Conservation (phyloP, 129 eudicot species). For the Centrapalus pauciflorus region DNA sequence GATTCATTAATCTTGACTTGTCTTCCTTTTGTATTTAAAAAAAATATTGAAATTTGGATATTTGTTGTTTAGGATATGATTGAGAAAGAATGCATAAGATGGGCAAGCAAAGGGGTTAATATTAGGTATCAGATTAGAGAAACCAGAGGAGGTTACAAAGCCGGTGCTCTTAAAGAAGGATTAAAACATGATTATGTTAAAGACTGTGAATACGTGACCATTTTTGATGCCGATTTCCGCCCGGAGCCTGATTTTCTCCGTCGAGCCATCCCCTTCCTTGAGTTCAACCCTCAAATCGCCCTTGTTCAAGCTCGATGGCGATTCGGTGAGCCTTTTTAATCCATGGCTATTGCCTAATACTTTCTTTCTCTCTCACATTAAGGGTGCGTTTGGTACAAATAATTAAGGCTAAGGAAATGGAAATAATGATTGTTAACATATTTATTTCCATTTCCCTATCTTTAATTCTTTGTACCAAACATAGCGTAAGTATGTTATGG, state of each 20-base stretch:
- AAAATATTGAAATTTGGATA: background rate
- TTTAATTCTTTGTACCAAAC: too few species aligned
- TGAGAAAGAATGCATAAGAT: constrained; percentile 88
- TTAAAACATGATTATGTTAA: constrained; percentile 77
- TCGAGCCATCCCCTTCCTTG: constrained; percentile 80
- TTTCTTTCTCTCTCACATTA: too few species aligned
- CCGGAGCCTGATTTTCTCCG: constrained; percentile 95
- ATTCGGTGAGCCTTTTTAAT: constrained; percentile 72
- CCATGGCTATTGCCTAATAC: too few species aligned
- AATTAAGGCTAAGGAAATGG: too few species aligned
- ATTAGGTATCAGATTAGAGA: constrained; percentile 89
- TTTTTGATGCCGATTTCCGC: constrained; percentile 95
- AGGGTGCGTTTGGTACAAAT: too few species aligned
- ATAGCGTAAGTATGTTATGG: too few species aligned
- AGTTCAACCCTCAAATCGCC: constrained; percentile 79
- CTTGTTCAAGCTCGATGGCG: constrained; percentile 98
- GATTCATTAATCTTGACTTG: background rate
- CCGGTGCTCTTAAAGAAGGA: constrained; percentile 99
- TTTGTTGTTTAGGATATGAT: constrained; percentile 60
- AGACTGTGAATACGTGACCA: constrained; percentile 80
- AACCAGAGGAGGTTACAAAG: constrained; percentile 88
- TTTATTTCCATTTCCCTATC: too few species aligned
- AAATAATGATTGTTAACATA: too few species aligned
- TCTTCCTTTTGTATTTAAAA: background rate
- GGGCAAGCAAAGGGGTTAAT: constrained; percentile 98